Base-by-base conservation (phyloP, 306 rosid genomes). In the Parietaria judaica region DNA sequence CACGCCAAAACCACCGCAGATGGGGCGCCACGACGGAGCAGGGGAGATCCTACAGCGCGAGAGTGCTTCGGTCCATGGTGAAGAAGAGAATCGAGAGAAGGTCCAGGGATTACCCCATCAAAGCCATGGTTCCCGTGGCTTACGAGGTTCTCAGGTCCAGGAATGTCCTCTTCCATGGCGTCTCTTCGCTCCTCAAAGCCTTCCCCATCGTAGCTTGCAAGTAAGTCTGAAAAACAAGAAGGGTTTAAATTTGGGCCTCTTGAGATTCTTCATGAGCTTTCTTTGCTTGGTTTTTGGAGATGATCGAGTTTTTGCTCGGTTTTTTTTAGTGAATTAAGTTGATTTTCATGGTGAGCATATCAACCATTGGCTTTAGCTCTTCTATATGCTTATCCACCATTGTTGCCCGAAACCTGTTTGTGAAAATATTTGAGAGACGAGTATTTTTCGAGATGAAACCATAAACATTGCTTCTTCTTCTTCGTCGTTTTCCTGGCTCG, bases 161-260 rank as follows among this genome's bases (percentile, higher is more conserved):
- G 74, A 66, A 66, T 51, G 6, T 45, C 53, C 78, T 86, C 67
- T 64, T 79, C 38, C 72, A 78, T 52, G 97, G 97, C 37, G 95
- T 88, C 60, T 83, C 97, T 11, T 67, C 79, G 48, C 94, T 84
- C 63, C 83, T 86, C 54, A 76, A 76, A 9, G 50, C 54, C 58
- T 47, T 80, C 56, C 91, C 97, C 6, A 60, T 84, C 63, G 34
- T 86, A 78, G 75, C 87, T 50, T 88, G 95, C 96, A 86, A 82
- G 95, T 92, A 63, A 83, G 86, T 75, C 34, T 16, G 34, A 2
- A 23, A 23, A 23, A 23, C 31, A 23, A 23, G 2, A 23, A 23
- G 31, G 31, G 2, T 36, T 44, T 14, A 11, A 52, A 38, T 4
- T 23, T 23, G 31, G 31, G 31, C 31, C 31, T 23, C 4, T 11